Evolutionary conservation across 331 rosid species (phyloP), one percentile per base, ranked within the genome.

Genomic region (Quercus tomentella): DNA sequence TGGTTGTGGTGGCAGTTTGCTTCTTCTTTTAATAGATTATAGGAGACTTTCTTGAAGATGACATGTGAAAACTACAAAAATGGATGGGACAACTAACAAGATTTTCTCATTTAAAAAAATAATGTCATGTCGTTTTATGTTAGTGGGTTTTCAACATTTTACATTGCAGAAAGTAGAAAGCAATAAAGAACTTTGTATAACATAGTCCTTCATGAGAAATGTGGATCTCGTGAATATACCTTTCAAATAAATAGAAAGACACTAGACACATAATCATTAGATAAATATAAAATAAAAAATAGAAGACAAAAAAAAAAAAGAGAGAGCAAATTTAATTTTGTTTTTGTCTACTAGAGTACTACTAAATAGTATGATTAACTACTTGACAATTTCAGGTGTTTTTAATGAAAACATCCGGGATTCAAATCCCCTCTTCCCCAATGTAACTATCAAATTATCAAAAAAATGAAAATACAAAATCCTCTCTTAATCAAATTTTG

Each of bases 1-100:
- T 79, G 23, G 93, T 87, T 92, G 89, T 74, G 79, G 79, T 76
- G 94, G 85, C 80, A 79, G 82, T 84, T 88, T 77, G 77, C 74
- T 76, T 81, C 74, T 76, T 81, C 76, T 43, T 69, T 77, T 83
- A 63, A 70, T 73, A 80, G 6, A 22, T 67, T 56, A 10, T 37
- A 73, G 75, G 45, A n/a, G 25, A 9, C 52, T 62, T 76, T 55
- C 73, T 74, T 82, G 89, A 84, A 76, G 25, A 66, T 76, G 93
- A 86, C 86, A 26, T 43, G 77, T 77, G 87, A 73, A 70, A 72
- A 79, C 72, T 33, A 45, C 58, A 55, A 82, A 82, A 84, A 84
- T 81, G 75, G 92, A 84, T 81, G 57, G 89, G 86, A 78, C 84
- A 84, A 73, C 96, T 51, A 77, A 76, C 85, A 79, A 57, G 83